Conservation (phyloP, 2,329 filamentous ascomycete species). For the Arthrobotrys conoides region DNA sequence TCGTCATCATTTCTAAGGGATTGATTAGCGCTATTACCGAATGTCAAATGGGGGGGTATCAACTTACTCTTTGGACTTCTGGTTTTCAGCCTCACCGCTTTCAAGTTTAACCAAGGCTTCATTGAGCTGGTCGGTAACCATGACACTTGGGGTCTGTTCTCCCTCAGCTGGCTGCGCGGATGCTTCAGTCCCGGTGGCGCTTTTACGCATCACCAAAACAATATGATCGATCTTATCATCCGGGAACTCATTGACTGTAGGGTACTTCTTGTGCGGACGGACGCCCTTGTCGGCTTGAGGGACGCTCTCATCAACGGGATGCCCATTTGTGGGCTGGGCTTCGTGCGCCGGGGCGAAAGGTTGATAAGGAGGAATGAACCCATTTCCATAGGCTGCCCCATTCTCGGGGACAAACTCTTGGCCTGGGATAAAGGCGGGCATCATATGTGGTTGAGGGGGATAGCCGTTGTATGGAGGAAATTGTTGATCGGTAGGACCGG, state of each 20-base stretch:
- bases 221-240: conserved; percentile 62
- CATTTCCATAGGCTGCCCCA: conserved; percentile 57
- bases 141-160: conserved; percentile 31
- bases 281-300: conserved; percentile 44
- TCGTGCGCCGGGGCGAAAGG: conserved; percentile 48
- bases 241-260: conserved; percentile 61
- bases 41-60: not conserved
- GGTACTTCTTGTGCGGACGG: conserved; percentile 57
- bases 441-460: conserved; percentile 44
- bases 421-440: conserved; percentile 51
- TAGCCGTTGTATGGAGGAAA: conserved; percentile 51
- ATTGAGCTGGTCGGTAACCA: conserved; percentile 59
- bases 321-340: conserved; percentile 45
- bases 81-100: conserved; percentile 31
- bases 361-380: conserved; percentile 54
- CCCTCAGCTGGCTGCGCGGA: conserved; percentile 27
- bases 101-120: conserved; percentile 57
- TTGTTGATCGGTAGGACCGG: conserved; percentile 46
- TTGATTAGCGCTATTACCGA: conserved; percentile 4
- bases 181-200: conserved; percentile 15
- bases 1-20: conserved; percentile 39
- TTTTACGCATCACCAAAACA: conserved; percentile 52
- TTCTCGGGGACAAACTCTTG: conserved; percentile 61
- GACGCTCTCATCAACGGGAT: conserved; percentile 39
- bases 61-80: conserved; percentile 53